A percentile compares a stretch with the other conserved stretches of the same genome.
These are phyloP conservation scores for Herpetospermum pedunculosum DNA, from an alignment of 306 rosid species.

Conservation along the genomic window DNA sequence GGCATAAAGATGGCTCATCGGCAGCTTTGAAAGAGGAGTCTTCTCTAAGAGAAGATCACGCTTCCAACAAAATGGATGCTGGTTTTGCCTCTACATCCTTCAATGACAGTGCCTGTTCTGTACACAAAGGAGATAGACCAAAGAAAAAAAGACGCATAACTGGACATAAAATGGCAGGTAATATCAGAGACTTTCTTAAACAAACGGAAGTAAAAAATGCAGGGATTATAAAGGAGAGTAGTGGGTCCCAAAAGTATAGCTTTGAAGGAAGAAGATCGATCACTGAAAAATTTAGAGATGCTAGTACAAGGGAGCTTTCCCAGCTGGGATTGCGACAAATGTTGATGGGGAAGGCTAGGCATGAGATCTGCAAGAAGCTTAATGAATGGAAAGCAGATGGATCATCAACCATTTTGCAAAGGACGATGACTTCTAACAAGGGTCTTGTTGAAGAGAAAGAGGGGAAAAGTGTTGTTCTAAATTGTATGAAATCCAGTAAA, in stretches of 20 bases:
- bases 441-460: conserved; percentile 22
- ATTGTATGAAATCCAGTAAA: conserved; percentile 21
- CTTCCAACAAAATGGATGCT: conserved; percentile 21
- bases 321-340: conserved; percentile 27
- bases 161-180: conserved; percentile 15
- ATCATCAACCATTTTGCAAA: conserved; percentile 15
- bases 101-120: conserved; percentile 18
- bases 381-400: conserved; percentile 26
- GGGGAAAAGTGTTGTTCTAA: conserved; percentile 7
- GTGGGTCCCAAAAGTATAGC: conserved; percentile 27
- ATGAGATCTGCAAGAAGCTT: conserved; percentile 41
- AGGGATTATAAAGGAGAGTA: conserved; percentile 20
- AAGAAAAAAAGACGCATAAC: conserved; percentile 24
- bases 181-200: conserved; percentile 10
- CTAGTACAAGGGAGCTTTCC: conserved; percentile 26
- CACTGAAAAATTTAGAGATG: conserved; percentile 21
- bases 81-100: conserved; percentile 22
- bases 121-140: conserved; percentile 24
- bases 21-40: conserved; percentile 19
- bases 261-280: conserved; percentile 26
- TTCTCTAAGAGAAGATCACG: conserved; percentile 15
- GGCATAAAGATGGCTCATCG: conserved; percentile 17
- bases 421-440: conserved; percentile 13
- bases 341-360: conserved; percentile 45
- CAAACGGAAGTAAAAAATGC: conserved; percentile 17